Evolutionary conservation across 2,329 filamentous ascomycete species (phyloP).

Genomic region (Trichophaea hybrida): DNA sequence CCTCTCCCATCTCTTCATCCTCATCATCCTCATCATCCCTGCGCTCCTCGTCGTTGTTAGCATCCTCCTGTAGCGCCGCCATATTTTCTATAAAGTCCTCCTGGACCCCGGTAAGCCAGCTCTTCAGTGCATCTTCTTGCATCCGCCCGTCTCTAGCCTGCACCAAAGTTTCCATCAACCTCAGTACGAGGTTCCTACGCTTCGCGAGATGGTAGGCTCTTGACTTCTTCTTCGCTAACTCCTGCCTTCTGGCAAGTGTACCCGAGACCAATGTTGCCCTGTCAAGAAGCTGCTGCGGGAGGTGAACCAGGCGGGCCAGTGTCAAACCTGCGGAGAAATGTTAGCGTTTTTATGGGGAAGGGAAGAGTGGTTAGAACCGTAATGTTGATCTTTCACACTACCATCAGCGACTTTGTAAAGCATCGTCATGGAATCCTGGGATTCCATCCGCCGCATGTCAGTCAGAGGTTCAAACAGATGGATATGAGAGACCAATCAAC

Average conservation of each 20-base stretch:
- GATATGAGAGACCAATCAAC: constrained; percentile 35
- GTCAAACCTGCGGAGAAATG: constrained; percentile 6
- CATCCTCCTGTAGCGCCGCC: constrained; percentile 12
- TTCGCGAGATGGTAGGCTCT: constrained; percentile 15
- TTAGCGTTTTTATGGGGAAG: too few species aligned
- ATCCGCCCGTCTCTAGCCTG: constrained; percentile 25
- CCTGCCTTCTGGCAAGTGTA: constrained; percentile 15
- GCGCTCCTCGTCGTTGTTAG: neutral
- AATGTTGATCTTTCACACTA: constrained; percentile 54
- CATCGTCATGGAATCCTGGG: constrained; percentile 59
- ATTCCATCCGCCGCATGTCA: constrained; percentile 29
- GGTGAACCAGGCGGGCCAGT: constrained; percentile 23
- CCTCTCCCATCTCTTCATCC: neutral
- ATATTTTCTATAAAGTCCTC: constrained; percentile 25
- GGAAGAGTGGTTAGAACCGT: constrained; percentile 36
- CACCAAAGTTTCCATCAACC: constrained; percentile 25
- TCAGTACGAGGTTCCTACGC: constrained; percentile 23
- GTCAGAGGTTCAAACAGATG: neutral
- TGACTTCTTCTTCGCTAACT: constrained; percentile 19
- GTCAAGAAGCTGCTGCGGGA: constrained; percentile 22
- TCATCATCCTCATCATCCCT: neutral
- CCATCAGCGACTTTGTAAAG: constrained; percentile 70
- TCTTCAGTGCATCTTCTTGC: constrained; percentile 18
- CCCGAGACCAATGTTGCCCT: constrained; percentile 24
- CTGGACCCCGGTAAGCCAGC: constrained; percentile 23